These are phyloP conservation scores for Turritis glabra DNA, from an alignment of 345 rosid genomes.

Conservation along the genomic window DNA sequence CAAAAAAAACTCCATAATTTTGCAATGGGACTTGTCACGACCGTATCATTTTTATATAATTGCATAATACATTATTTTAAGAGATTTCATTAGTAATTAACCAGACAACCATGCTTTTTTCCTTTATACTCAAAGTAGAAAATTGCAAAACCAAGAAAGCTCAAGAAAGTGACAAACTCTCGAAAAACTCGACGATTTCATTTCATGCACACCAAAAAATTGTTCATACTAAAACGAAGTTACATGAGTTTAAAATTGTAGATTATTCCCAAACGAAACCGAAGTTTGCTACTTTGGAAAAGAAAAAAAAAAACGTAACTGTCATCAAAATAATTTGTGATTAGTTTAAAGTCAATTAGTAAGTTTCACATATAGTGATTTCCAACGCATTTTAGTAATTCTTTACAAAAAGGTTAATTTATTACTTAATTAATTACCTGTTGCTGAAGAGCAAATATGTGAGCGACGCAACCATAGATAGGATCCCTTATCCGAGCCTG, in stretches of 20 bases:
- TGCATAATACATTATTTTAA: constrained; percentile 21
- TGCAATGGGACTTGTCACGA: constrained; percentile 44
- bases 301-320: constrained; percentile 31
- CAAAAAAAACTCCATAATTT: constrained; percentile 36
- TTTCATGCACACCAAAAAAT: not conserved
- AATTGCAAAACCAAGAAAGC: constrained; percentile 30
- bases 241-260: not conserved
- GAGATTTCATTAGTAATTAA: constrained; percentile 7
- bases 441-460: constrained; percentile 80
- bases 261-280: constrained; percentile 16
- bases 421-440: constrained; percentile 60
- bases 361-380: constrained; percentile 27
- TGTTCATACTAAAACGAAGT: not conserved
- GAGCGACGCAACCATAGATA: constrained; percentile 84
- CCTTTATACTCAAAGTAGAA: constrained; percentile 38
- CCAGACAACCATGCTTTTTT: constrained; percentile 36
- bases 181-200: constrained; percentile 12
- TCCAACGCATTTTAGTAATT: constrained; percentile 20
- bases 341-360: constrained; percentile 1
- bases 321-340: constrained; percentile 2
- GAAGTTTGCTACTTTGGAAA: constrained; percentile 36
- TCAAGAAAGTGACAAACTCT: constrained; percentile 31
- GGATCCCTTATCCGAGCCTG: constrained; percentile 77
- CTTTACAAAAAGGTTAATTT: not conserved
- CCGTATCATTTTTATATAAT: constrained; percentile 47